Evolutionary conservation across 805 yeast species (phyloP).

Genomic region (Starmerella sp.): DNA sequence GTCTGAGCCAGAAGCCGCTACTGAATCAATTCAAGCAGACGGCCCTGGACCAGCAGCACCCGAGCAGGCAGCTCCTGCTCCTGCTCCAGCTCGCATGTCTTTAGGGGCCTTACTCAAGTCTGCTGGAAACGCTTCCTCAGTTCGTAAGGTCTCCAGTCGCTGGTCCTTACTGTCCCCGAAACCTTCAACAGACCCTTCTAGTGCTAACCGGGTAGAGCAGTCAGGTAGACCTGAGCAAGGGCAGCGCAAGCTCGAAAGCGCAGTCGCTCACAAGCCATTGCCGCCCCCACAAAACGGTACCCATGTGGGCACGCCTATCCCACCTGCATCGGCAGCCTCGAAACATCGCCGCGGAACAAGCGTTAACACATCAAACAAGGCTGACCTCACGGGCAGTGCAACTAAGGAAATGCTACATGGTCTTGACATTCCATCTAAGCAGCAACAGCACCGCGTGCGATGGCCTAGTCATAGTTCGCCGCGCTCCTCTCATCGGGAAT

Average conservation of each 20-base stretch:
- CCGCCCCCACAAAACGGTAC: neutral
- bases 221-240: neutral
- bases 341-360: neutral
- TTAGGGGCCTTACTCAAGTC: neutral
- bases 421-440: neutral
- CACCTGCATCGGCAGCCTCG: neutral
- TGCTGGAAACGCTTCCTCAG: neutral
- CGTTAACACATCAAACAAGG: neutral
- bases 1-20: neutral
- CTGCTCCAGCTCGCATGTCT: neutral
- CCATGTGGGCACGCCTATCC: neutral
- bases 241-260: neutral
- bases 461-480: constrained; percentile 1
- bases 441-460: neutral
- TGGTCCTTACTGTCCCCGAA: neutral
- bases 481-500: neutral
- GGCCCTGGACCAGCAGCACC: too few relatives aligned
- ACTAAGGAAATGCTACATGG: neutral
- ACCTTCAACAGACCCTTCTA: neutral
- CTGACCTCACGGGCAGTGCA: neutral
- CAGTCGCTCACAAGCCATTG: too few relatives aligned
- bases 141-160: neutral
- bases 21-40: neutral
- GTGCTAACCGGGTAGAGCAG: neutral
- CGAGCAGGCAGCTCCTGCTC: too few relatives aligned